Conservation (phyloP, 2,329 filamentous ascomycete genomes). For the Trichoderma lentiforme region DNA sequence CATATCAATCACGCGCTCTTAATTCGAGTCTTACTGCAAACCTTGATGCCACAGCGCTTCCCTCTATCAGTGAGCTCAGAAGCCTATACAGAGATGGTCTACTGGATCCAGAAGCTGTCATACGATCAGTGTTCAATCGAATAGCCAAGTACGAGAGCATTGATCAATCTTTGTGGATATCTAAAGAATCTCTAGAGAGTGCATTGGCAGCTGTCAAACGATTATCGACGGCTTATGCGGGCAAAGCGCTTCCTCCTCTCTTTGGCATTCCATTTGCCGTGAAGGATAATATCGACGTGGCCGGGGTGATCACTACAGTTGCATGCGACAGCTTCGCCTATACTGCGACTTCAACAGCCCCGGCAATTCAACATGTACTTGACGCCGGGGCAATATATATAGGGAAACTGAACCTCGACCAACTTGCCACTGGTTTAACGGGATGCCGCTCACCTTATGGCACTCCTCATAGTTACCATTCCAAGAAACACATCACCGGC, state of each 20-base stretch:
- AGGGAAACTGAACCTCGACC: slow-evolving; percentile 54
- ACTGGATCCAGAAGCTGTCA: background rate
- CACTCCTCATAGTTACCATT: slow-evolving; percentile 20
- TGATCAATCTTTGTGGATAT: slow-evolving; percentile 1
- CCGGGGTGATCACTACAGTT: slow-evolving; percentile 17
- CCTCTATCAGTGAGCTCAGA: background rate
- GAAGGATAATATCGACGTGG: slow-evolving; percentile 25
- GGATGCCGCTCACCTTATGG: slow-evolving; percentile 22
- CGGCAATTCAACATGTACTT: slow-evolving; percentile 22
- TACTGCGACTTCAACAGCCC: slow-evolving; percentile 20
- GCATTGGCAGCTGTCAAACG: background rate
- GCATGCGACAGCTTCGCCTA: slow-evolving; percentile 19
- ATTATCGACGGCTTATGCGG: background rate
- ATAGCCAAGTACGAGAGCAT: background rate
- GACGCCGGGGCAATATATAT: slow-evolving; percentile 29
- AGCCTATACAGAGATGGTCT: background rate
- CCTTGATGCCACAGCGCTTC: background rate
- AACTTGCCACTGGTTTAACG: slow-evolving; percentile 22
- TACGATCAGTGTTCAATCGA: background rate
- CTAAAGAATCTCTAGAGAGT: background rate
- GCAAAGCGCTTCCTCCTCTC: slow-evolving; percentile 20
- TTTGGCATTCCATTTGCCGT: slow-evolving; percentile 24
- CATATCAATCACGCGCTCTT: background rate
- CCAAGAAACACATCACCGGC: slow-evolving; percentile 20
- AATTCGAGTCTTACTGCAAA: too few species aligned